These are phyloP conservation scores for Phytomonas francai DNA, from an alignment of 208 protist species.

Conservation along the genomic window DNA sequence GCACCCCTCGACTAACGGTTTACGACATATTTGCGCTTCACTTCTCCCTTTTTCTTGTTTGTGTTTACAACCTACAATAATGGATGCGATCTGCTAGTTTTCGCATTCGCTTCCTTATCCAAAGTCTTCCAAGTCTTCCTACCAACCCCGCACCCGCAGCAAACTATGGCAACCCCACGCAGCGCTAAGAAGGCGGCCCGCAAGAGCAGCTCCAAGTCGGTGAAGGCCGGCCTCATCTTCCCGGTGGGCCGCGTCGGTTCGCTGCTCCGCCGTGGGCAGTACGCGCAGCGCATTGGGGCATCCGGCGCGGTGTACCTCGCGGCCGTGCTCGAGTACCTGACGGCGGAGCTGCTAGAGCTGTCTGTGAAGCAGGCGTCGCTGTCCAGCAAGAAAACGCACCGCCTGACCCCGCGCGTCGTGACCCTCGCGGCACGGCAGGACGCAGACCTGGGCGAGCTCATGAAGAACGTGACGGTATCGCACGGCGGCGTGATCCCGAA, in stretches of 20 bases:
- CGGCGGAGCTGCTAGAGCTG: constrained; percentile 75
- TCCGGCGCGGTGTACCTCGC: constrained; percentile 98
- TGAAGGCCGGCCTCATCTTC: constrained; percentile 97
- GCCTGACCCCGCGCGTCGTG: constrained; percentile 63
- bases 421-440: constrained; percentile 75
- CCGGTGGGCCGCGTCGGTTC: constrained; percentile 97
- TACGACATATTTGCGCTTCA: too few relatives aligned
- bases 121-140: too few relatives aligned
- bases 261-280: constrained; percentile 93
- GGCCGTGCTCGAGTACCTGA: constrained; percentile 98
- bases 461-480: constrained; percentile 71
- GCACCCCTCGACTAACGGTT: too few relatives aligned
- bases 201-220: constrained; percentile 85
- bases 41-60: too few relatives aligned
- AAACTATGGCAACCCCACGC: too few relatives aligned
- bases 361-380: constrained; percentile 67
- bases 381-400: constrained; percentile 57
- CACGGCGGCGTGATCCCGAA: constrained; percentile 73
- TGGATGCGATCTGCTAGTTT: too few relatives aligned
- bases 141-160: too few relatives aligned
- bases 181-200: too few relatives aligned
- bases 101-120: too few relatives aligned
- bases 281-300: constrained; percentile 94
- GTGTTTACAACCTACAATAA: too few relatives aligned
- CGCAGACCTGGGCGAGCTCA: constrained; percentile 46